Base-by-base conservation (phyloP, 1,284 basidiomycete species). In the Heliocybe sulcata region DNA sequence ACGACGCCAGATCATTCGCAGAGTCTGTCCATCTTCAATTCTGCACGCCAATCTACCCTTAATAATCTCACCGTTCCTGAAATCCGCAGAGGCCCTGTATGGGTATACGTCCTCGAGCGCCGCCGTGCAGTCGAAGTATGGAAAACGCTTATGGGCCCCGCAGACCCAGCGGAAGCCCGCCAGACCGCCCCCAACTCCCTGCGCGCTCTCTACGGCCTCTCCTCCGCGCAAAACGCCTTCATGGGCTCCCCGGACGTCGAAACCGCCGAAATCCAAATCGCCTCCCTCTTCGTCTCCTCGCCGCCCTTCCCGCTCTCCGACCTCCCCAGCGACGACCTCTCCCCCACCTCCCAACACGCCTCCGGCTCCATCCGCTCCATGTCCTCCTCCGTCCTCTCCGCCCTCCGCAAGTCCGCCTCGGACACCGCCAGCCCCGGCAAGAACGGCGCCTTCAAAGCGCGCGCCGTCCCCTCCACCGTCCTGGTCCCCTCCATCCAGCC, bases 31-130 rank as follows among this genome's bases (percentile, higher is more conserved):
- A 35, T 55, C 52, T 48, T 51, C 45, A 9, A 23, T 26, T 16
- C 11, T 47, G 29, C 6, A 4, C 12, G 35, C 48, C 20, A 55
- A 35, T 48, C 19, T 25, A 35, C 35, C 52, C 11, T 6, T 38
- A 35, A 26, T 25, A 22, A 35, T 26, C 6, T 26, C 45, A 6
- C 8, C 22, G 38, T 45, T 9, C 33, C 47, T 49, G 20, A 16
- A 49, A 26, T 26, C 10, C 52, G 4, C 58, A 90, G 88, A 61
- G 89, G 87, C 55, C 85, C 89, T 19, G 87, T 90, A 25, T 90
- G 90, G 87, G 87, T 92, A 22, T 92, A 90, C 68, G 85, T 92
- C 45, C 82, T 92, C 57, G 89, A 90, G 65, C 81, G 88, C 45
- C 76, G 84, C 52, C 81, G 85, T 45, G 85, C 89, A 14, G 83